Base-by-base conservation (phyloP, 23 red algal genomes). In the Gracilariopsis chorda region DNA sequence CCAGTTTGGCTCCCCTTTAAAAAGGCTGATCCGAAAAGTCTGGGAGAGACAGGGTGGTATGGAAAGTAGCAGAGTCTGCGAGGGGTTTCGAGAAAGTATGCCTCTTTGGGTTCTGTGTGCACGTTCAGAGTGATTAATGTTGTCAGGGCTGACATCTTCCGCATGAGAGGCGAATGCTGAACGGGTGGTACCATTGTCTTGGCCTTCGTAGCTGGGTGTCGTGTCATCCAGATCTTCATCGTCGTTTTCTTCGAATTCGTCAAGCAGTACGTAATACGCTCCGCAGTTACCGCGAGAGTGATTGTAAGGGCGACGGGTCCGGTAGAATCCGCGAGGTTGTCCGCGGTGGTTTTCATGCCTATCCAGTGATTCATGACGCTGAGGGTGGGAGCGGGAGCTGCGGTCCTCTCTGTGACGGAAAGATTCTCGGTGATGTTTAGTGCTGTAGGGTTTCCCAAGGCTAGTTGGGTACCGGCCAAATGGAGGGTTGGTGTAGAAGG, bases 1-100 rank as follows among this genome's bases (percentile, higher is more conserved):
- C 70, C 70, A 77, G 32, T 11, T 21, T 77, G 70, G 40, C 70
- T 77, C 40, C 46, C 37, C 19, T 77, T 17, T 77, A 51, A 77
- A 77, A 77, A 77, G 70, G 70, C 17, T 46, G 9, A 17, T 77
- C 70, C 4, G 70, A 49, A 11, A 77, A 51, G 4, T 77, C 46
- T 47, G 46, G 37, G 4, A 20, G 46, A 37, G 2, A 4, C 37
- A 77, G 4, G 36, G 19, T 47, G n/a, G 40, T 34, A 47, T 77
- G 70, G 46, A 77, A 77, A 20, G 40, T 51, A 5, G 70, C 70
- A 30, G 1, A 49, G 4, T 10, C 29, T 28, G 11, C 14, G 49
- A n/a, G 49, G 21, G 7, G 63, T 37, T 20, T n/a, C n/a, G n/a
- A n/a, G n/a, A n/a, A n/a, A n/a, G n/a, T n/a, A n/a, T n/a, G n/a